Conservation (phyloP, 2,329 filamentous ascomycete species). For the Daldinia sp. region DNA sequence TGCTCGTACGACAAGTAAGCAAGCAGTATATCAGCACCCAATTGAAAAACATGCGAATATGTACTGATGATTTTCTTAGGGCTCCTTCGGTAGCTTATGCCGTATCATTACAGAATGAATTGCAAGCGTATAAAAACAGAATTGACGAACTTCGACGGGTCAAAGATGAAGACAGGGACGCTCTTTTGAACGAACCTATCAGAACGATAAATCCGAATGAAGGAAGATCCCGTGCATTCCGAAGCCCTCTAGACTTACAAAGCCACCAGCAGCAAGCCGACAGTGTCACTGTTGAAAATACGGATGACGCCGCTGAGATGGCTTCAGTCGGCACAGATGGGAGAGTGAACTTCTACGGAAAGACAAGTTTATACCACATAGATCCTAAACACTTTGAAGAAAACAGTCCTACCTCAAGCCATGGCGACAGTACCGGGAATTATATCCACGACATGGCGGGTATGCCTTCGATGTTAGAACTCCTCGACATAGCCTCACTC, state of each 20-base stretch:
- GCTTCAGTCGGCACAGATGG: constrained; percentile 28
- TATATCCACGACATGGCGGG: not conserved
- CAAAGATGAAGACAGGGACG: constrained; percentile 29
- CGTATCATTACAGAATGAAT: constrained; percentile 27
- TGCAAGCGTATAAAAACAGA: constrained; percentile 30
- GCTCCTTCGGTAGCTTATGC: constrained; percentile 25
- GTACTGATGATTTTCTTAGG: constrained; percentile 9
- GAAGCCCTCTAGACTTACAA: not conserved
- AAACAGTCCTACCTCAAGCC: constrained; percentile 12
- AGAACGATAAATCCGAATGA: constrained; percentile 23
- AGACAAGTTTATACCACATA: constrained; percentile 32
- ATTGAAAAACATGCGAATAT: not conserved
- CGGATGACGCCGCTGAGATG: constrained; percentile 18
- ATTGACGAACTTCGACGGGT: constrained; percentile 25
- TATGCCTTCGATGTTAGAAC: not conserved
- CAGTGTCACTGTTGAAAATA: not conserved
- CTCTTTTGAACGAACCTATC: constrained; percentile 24
- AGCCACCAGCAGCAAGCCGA: constrained; percentile 3
- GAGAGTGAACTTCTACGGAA: constrained; percentile 31
- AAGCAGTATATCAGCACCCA: constrained; percentile 30
- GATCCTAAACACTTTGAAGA: constrained; percentile 20
- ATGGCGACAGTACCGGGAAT: not conserved
- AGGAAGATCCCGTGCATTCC: constrained; percentile 20
- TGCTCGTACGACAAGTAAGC: constrained; percentile 32
- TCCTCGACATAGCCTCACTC: not conserved